phyloP scores from a whole-genome alignment of 2,329 filamentous ascomycete species.

The Clonostachys chloroleuca region DNA sequence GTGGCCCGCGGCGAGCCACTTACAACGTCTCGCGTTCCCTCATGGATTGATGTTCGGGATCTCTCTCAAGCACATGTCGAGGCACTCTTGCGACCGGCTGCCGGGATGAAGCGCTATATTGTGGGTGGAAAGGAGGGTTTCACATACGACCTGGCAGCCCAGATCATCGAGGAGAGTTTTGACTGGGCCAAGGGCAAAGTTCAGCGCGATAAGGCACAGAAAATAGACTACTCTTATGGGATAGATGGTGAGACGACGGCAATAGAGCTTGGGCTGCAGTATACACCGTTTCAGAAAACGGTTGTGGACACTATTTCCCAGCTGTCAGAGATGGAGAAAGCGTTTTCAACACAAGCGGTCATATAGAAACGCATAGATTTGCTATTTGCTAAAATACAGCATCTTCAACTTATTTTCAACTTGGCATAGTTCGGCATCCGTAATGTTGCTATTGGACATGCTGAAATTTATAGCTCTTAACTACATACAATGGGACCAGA shows the following conservation, averaged over 20 bases:
- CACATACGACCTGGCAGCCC: conserved; percentile 35
- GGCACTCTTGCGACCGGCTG: conserved; percentile 27
- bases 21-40: conserved; percentile 27
- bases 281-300: conserved; percentile 25
- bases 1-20: conserved; percentile 26
- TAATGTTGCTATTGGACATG: no score
- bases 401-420: no score
- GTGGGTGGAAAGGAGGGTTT: conserved; percentile 34
- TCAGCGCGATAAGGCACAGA: conserved; percentile 18
- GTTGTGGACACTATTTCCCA: conserved; percentile 24
- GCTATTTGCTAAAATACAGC: no score
- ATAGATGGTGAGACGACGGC: conserved; percentile 33
- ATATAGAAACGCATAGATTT: no score
- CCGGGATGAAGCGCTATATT: conserved; percentile 30
- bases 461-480: no score
- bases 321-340: background rate
- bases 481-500: no score
- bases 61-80: conserved; percentile 36
- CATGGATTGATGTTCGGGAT: conserved; percentile 41
- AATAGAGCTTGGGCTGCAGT: conserved; percentile 29
- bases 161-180: conserved; percentile 34
- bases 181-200: conserved; percentile 22
- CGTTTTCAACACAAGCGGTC: no score
- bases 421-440: no score
- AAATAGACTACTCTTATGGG: conserved; percentile 28